Evolutionary conservation across 306 rosid species (phyloP).

Genomic region (Quercus alba): DNA sequence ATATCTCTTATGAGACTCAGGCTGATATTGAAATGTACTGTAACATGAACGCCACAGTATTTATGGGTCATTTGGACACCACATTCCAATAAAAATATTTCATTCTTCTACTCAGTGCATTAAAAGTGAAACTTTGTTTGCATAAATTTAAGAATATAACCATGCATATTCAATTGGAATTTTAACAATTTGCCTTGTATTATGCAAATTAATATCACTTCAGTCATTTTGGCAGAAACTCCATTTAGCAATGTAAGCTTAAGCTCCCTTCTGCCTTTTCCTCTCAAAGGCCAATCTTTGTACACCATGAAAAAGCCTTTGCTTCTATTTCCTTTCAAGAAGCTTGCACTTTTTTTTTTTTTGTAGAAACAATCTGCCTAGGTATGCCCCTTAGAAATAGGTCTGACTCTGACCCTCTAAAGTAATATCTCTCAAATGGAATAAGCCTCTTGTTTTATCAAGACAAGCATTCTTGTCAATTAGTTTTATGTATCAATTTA

Average conservation of each 20-base stretch:
- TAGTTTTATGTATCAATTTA: constrained; percentile 4
- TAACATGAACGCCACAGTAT: constrained; percentile 5
- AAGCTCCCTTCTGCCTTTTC: background rate
- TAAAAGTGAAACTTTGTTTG: background rate
- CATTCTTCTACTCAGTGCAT: constrained; percentile 1
- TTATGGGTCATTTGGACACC: background rate
- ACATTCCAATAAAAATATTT: background rate
- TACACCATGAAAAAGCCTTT: background rate
- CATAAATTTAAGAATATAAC: constrained; percentile 1
- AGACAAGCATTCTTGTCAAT: background rate
- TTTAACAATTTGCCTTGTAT: constrained; percentile 4
- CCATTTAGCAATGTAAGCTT: background rate
- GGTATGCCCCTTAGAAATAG: background rate
- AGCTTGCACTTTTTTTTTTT: background rate
- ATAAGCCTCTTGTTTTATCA: background rate
- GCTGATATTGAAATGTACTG: constrained; percentile 10
- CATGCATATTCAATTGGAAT: constrained; percentile 2
- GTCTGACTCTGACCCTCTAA: background rate
- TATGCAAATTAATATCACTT: background rate
- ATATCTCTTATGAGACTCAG: constrained; percentile 19
- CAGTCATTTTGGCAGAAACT: background rate
- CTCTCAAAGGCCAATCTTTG: background rate
- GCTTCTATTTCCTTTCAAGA: background rate
- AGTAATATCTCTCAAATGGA: background rate
- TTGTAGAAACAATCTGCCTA: background rate